Conservation (phyloP, 2,329 filamentous ascomycete genomes). For the Fusarium xyrophilum region DNA sequence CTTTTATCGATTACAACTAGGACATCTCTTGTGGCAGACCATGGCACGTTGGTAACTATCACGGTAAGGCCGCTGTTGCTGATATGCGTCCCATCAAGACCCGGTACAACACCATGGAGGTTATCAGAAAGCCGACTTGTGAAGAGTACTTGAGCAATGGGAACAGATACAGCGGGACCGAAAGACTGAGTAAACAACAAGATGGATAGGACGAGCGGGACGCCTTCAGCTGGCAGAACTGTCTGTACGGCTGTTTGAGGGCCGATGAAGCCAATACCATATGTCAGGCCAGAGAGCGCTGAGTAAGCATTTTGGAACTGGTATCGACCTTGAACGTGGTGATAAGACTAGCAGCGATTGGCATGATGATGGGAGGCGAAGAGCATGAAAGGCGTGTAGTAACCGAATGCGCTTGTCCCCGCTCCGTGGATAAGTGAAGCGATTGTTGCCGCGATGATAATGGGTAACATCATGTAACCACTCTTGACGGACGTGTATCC, state of each 20-base stretch:
- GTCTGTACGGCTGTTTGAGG: constrained; percentile 23
- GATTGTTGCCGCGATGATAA: constrained; percentile 13
- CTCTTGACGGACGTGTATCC: constrained; percentile 46
- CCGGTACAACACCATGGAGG: neutral
- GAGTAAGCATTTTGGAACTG: constrained; percentile 1
- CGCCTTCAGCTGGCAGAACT: neutral
- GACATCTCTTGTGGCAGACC: neutral
- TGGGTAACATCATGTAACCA: constrained; percentile 37
- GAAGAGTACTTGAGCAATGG: constrained; percentile 30
- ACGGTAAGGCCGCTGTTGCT: constrained; percentile 2
- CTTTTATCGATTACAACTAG: neutral
- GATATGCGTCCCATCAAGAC: neutral
- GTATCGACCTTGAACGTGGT: constrained; percentile 16
- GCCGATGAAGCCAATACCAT: constrained; percentile 21
- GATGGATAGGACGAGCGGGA: constrained; percentile 32
- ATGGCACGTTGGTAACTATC: neutral
- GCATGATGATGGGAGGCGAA: constrained; percentile 14
- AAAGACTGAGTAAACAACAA: constrained; percentile 35
- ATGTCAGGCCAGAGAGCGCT: constrained; percentile 4
- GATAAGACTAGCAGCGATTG: neutral
- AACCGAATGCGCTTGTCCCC: constrained; percentile 14
- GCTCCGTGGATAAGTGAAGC: constrained; percentile 19
- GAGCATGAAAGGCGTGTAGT: constrained; percentile 25
- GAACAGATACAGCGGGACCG: constrained; percentile 25
- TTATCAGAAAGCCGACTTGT: constrained; percentile 20